Conservation (phyloP, 2,329 filamentous ascomycete species). For the Ceratocystis albifundus region DNA sequence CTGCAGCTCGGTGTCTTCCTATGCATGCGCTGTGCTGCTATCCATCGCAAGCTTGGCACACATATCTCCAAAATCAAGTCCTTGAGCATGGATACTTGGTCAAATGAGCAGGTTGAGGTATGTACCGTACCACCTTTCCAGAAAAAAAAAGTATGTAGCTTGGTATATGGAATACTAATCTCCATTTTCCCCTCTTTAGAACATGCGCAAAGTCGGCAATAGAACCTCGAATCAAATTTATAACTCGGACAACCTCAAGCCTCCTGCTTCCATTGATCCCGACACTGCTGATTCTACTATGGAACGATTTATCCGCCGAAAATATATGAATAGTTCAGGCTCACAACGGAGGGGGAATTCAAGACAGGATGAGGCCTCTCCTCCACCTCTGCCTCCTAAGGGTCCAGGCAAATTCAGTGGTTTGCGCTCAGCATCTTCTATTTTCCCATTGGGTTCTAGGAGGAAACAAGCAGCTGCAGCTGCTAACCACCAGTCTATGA, state of each 20-base stretch:
- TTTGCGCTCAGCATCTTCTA: constrained; percentile 52
- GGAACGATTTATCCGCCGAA: constrained; percentile 89
- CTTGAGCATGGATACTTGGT: constrained; percentile 96
- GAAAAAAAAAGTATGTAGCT: background rate
- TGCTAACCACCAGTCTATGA: constrained; percentile 25
- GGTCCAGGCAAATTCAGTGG: constrained; percentile 48
- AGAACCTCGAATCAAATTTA: constrained; percentile 72
- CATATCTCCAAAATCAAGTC: constrained; percentile 99
- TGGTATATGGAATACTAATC: background rate
- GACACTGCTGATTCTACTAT: constrained; percentile 91
- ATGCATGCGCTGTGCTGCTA: constrained; percentile 90
- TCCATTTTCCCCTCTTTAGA: constrained; percentile 40
- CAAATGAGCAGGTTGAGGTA: constrained; percentile 91
- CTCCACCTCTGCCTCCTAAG: constrained; percentile 49
- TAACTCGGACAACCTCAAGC: constrained; percentile 73
- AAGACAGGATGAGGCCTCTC: constrained; percentile 45
- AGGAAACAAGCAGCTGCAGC: constrained; percentile 39
- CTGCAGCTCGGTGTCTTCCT: constrained; percentile 83
- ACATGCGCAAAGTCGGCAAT: constrained; percentile 91
- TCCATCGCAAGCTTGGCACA: constrained; percentile 93
- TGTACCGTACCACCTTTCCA: constrained; percentile 28
- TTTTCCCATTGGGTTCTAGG: constrained; percentile 51
- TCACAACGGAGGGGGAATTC: constrained; percentile 31
- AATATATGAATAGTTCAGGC: constrained; percentile 58
- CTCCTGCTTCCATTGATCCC: constrained; percentile 75